Evolutionary conservation across 2,329 filamentous ascomycete species (phyloP), one percentile per base, ranked within the genome.

Genomic region (Epichloe sibirici): DNA sequence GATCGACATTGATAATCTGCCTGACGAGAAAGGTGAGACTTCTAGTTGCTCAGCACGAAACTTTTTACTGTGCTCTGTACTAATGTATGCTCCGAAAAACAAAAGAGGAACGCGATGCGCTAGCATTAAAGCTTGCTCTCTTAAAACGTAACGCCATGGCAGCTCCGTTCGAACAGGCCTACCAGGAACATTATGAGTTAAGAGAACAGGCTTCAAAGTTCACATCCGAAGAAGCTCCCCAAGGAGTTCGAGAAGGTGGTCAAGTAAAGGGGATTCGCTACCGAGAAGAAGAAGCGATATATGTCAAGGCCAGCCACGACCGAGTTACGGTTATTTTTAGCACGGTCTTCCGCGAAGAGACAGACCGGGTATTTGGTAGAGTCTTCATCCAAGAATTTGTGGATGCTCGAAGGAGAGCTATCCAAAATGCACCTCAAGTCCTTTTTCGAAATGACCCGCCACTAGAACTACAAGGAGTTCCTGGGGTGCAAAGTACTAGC

Each of bases 331-430:
- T 98, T 63, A 98, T 98, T 65, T 98, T 98, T 78, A 95, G 90
- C 72, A 98, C 93, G 43, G 82, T 97, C 50, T 99, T 99, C 78
- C 80, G 89, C 53, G 94, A 99, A 67, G 94, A 98, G 73, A 98
- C 94, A 51, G 93, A 98, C 67, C 79, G 91, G 56, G 88, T 99
- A 53, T 98, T 95, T 64, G 93, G 93, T 61, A 97, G 96, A 73
- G 90, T 98, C 13, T 98, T 99, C 67, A 82, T 98, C 61, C 90
- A 96, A 73, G 93, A 99, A 71, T 98, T 99, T 59, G 94, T 97
- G 53, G 93, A 99, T 71, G 93, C 94, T 8, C 79, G 93, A 69
- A 81, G 90, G 67, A 84, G 93, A 72, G 90, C 90, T 21, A 95
- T 98, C 57, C 94, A 98, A 72, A 98, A 98, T 69, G 93, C 94